Base-by-base conservation (phyloP, 169 alveolate genomes). In the Eimeria praecox region DNA sequence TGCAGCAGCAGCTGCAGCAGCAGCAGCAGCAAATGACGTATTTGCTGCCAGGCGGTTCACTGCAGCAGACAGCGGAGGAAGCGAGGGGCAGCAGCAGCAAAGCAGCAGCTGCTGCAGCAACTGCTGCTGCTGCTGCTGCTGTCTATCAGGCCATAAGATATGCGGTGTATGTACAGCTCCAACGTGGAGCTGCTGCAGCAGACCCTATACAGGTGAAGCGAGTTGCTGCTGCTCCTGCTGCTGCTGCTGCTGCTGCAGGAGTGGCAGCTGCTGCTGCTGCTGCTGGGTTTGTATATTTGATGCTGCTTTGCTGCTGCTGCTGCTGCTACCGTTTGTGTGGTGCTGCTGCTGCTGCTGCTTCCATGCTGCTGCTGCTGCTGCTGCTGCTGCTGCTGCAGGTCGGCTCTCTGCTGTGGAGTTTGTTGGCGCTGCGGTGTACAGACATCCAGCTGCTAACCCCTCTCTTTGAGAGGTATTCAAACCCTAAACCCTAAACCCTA, bases 341-440 rank as follows among this genome's bases (percentile, higher is more conserved):
- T 30, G 89, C 40, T 40, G 89, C 89, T 78, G 64, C 89, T 46
- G 89, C 89, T 44, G 59, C 66, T 40, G 89, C 89, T 38, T 22
- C 30, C n/a, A 33, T 42, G 66, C 66, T 78, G 64, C 44, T 44
- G 64, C 59, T 78, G 83, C 83, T 73, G 83, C 54, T 73, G 83
- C 83, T 73, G 49, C 89, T 42, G 89, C 89, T 42, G 89, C 89
- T 78, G 89, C 69, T 73, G 89, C 89, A 78, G 89, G 89, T 46
- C n/a, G 69, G 64, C 5, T 78, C 69, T n/a, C n/a, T 78, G 64
- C 66, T 78, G 24, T 78, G 89, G 89, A 78, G 89, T 44, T 38
- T 78, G 44, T 0, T 78, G 69, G 69, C 89, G 38, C 89, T 78
- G 89, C 89, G 66, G 66, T 78, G 89, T 78, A 78, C 64, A 20